Evolutionary conservation across 192 early-diverging fungal species (phyloP), one percentile per base, ranked within the genome.

Genomic region (Lobosporangium transversale): DNA sequence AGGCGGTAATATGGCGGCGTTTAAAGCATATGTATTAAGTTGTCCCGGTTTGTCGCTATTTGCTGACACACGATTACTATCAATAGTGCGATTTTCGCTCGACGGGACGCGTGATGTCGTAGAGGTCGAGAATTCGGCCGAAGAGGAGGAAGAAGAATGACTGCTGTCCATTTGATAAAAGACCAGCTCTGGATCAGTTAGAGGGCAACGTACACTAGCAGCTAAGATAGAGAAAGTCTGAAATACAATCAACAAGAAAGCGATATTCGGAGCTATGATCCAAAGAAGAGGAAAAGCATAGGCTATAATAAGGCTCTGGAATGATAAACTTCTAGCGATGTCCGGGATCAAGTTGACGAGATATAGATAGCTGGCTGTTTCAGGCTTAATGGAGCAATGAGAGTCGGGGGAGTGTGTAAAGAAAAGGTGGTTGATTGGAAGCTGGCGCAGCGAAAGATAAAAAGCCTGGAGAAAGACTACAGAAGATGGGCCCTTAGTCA

Each of bases 281-380:
- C 57, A 60, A 49, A 75, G 70, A 7, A 66, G 50, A 11, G 70
- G 70, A 37, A 66, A 42, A 12, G 70, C 30, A 44, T 66, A 75
- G 12, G 62, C 70, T 1, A 58, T 50, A 40, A 59, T 8, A 18
- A 66, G 62, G 44, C 57, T 75, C 33, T 75, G 62, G 20, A 75
- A 24, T 11, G 63, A 56, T 18, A 60, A 42, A 26, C 30, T 10
- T 17, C 47, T 42, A 40, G 30, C 31, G 26, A 26, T 32, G 5
- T 42, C 53, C 54, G 43, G 35, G 45, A 31, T 31, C 12, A 50
- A 43, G 55, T 37, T n/a, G 43, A 58, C 8, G 43, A 18, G 26
- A 27, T 3, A 53, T n/a, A 14, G 21, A 23, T n/a, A n/a, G 17
- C 20, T 18, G 27, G 27, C 18, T 24, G 24, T 33, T 27, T 3